A percentile compares a stretch with the other conserved stretches of the same genome.
Evolutionary conservation across 176 grass and related monocot genomes (phyloP).

Genomic region (Carex cristatella): DNA sequence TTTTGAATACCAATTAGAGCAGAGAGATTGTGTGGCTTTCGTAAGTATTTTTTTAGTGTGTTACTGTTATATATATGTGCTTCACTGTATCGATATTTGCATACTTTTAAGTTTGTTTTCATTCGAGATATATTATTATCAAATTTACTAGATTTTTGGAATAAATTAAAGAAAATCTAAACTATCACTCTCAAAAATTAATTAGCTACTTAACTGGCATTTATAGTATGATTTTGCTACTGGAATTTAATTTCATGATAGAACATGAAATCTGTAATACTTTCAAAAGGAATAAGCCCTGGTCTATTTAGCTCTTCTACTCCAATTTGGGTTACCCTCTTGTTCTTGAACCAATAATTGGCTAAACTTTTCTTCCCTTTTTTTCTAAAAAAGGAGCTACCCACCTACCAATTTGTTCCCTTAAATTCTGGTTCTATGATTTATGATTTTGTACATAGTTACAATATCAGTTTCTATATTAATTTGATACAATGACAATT

Average conservation of each 20-base stretch:
- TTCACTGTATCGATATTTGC: not conserved
- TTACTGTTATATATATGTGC: constrained; percentile 13
- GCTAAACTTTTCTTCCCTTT: not conserved
- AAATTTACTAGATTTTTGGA: constrained; percentile 5
- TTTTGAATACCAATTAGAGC: not conserved
- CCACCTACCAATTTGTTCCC: not conserved
- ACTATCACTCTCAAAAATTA: not conserved
- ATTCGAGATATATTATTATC: not conserved
- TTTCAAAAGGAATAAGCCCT: not conserved
- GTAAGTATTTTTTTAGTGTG: not conserved
- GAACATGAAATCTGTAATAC: constrained; percentile 11
- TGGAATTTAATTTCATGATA: not conserved
- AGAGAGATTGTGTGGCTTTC: not conserved
- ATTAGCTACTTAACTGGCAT: not conserved
- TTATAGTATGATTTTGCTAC: constrained; percentile 9
- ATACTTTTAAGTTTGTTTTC: not conserved
- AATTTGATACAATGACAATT: not conserved
- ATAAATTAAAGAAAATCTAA: not conserved
- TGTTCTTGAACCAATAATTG: not conserved
- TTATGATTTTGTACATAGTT: not conserved
- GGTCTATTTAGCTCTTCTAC: not conserved
- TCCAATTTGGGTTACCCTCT: not conserved
- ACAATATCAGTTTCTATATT: not conserved
- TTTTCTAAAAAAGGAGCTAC: not conserved
- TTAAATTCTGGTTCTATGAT: not conserved